phyloP scores from a whole-genome alignment of 495 filamentous ascomycete species.

The Penicillium odoratum region DNA sequence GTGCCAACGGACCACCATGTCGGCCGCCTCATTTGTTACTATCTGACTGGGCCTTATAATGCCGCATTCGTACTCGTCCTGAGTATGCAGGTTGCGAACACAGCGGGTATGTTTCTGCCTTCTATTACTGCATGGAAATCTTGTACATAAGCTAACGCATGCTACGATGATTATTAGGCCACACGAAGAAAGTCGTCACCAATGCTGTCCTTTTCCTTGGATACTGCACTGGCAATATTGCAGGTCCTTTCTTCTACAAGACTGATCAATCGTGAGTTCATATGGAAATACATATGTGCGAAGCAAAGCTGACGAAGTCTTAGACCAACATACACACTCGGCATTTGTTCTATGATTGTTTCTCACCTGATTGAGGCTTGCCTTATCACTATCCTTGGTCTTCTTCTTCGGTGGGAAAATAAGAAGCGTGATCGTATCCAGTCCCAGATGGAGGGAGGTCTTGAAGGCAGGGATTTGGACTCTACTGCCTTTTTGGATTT shows the following conservation, averaged over 20 bases:
- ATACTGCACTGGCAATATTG: constrained; percentile 54
- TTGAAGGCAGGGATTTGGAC: constrained; percentile 53
- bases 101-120: constrained; percentile 59
- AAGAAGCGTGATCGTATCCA: constrained; percentile 53
- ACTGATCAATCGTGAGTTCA: constrained; percentile 44
- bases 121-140: constrained; percentile 52
- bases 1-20: constrained; percentile 22
- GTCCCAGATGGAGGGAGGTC: constrained; percentile 45
- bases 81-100: constrained; percentile 54
- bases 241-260: constrained; percentile 64
- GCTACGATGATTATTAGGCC: constrained; percentile 26
- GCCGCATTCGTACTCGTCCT: constrained; percentile 58
- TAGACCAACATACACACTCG: constrained; percentile 55
- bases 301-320: background rate
- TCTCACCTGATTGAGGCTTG: constrained; percentile 56
- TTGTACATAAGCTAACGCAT: background rate
- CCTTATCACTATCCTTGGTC: constrained; percentile 46
- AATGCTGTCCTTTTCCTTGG: constrained; percentile 56
- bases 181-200: constrained; percentile 59
- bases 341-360: constrained; percentile 65
- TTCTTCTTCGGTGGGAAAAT: constrained; percentile 57
- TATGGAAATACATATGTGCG: background rate
- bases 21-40: constrained; percentile 47
- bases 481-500: constrained; percentile 59
- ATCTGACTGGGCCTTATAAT: constrained; percentile 59